Base-by-base conservation (phyloP, 164 flowering plant genomes). In the grape (Vitis vinifera) region DNA sequence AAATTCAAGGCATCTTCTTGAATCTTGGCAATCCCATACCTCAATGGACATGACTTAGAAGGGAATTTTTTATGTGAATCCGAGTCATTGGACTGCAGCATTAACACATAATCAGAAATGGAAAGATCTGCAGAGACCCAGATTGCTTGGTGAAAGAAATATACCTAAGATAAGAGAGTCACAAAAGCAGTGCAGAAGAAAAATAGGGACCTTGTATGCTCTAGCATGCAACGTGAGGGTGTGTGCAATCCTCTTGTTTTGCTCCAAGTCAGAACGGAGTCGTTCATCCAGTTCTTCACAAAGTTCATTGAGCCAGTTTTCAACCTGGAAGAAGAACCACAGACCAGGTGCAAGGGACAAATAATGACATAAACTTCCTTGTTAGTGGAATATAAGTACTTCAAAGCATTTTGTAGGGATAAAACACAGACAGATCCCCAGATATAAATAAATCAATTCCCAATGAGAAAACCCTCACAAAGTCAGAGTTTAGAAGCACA, bases 261-360 rank as follows among this genome's bases (percentile, higher is more conserved):
- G 84, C 10, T 88, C 93, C 65, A 90, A 72, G 79, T 95, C 99
- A 60, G 76, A 76, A 67, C 77, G 78, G 53, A 95, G 85, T 19
- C 99, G 91, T 70, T 95, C 99, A 79, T 80, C 85, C 51, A 95
- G 82, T 72, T 95, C 99, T 75, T 89, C 97, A 81, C 88, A 91
- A 2, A 95, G 95, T 68, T 87, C 89, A 80, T 86, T 88, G 19
- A 95, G 90, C 98, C 99, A 95, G 63, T 86, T 81, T 55, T 88
- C 80, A 70, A 95, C 96, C 99, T 92, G 73, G 30, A 72, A 47
- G 50, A 76, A 67, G 23, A 65, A 59, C 52, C 69, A 44, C 23
- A 15, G 51, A 69, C 19, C 59, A 61, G 52, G 44, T 50, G 51
- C 49, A 49, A 50, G 14, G 8, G 56, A 63, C 2, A 65, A 47